Conservation (phyloP, 495 filamentous ascomycete genomes). For the Cryomyces minteri region DNA sequence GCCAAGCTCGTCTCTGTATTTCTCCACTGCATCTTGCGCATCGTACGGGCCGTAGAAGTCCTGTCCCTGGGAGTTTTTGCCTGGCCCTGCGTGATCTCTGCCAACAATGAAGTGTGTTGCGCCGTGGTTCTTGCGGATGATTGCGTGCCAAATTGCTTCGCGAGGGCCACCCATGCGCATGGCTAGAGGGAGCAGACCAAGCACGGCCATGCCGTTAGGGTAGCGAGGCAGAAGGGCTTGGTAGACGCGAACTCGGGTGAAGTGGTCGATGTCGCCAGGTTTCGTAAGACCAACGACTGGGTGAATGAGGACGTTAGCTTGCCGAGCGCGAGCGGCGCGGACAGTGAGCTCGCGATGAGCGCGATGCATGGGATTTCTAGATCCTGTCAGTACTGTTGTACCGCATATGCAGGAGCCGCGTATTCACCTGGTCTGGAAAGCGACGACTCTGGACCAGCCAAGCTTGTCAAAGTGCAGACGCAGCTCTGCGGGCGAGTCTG, state of each 20-base stretch:
- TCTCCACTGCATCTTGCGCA: conserved; percentile 93
- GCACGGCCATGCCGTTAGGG: conserved; percentile 97
- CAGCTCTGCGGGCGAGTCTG: conserved; percentile 87
- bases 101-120: conserved; percentile 99
- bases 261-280: conserved; percentile 98
- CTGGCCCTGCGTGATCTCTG: conserved; percentile 91
- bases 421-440: conserved; percentile 65
- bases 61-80: conserved; percentile 86
- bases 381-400: not conserved
- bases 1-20: conserved; percentile 87
- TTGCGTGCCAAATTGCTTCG: conserved; percentile 98
- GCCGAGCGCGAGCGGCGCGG: conserved; percentile 80
- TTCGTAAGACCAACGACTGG: conserved; percentile 97
- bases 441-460: conserved; percentile 89
- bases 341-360: conserved; percentile 95
- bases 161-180: conserved; percentile 99
- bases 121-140: conserved; percentile 98
- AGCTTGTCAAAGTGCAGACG: conserved; percentile 97
- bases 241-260: conserved; percentile 97
- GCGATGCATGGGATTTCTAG: conserved; percentile 92
- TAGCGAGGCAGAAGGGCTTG: conserved; percentile 92
- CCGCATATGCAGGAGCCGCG: not conserved
- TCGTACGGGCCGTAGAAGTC: conserved; percentile 99
- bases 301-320: conserved; percentile 98
- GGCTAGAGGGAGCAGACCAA: conserved; percentile 85